A percentile compares a stretch with the other conserved stretches of the same genome.
These are phyloP conservation scores for Lachnellula cervina DNA, from an alignment of 2,329 filamentous ascomycete species.

Conservation along the genomic window DNA sequence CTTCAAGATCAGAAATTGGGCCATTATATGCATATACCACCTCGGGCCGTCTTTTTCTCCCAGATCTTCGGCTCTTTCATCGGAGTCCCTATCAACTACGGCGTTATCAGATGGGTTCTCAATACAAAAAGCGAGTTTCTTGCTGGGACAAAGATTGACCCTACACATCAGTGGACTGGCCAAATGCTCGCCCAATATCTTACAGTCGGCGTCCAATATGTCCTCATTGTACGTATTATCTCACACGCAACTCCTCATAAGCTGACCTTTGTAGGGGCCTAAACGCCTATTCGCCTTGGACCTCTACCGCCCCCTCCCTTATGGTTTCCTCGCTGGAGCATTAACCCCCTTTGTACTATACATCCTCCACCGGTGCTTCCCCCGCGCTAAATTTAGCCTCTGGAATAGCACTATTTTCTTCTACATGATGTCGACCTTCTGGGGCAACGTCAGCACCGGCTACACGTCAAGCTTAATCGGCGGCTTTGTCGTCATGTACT, in stretches of 20 bases:
- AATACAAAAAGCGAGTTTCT: slow-evolving; percentile 52
- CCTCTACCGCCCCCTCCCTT: slow-evolving; percentile 46
- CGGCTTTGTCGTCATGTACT: slow-evolving; percentile 57
- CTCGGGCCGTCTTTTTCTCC: slow-evolving; percentile 54
- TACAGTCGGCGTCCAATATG: slow-evolving; percentile 55
- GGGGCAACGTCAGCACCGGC: slow-evolving; percentile 57
- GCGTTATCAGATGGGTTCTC: slow-evolving; percentile 55
- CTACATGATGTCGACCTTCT: slow-evolving; percentile 49
- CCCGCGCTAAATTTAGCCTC: slow-evolving; percentile 45
- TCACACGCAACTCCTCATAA: background rate
- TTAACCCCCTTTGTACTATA: slow-evolving; percentile 44
- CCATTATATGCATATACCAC: slow-evolving; percentile 58
- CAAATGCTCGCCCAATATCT: slow-evolving; percentile 47
- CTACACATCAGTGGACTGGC: slow-evolving; percentile 57
- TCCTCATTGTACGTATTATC: slow-evolving; percentile 42
- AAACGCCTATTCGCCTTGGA: slow-evolving; percentile 43
- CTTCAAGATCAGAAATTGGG: slow-evolving; percentile 61
- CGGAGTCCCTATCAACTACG: slow-evolving; percentile 58
- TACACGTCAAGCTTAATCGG: slow-evolving; percentile 53
- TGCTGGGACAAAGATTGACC: slow-evolving; percentile 45
- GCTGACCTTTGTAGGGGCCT: slow-evolving; percentile 34
- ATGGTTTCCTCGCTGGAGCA: slow-evolving; percentile 49
- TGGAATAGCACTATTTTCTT: slow-evolving; percentile 62
- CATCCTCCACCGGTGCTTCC: slow-evolving; percentile 48
- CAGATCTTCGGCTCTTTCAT: slow-evolving; percentile 55